phyloP scores from a whole-genome alignment of 805 yeast species.

The Metschnikowia cerradonensis region DNA sequence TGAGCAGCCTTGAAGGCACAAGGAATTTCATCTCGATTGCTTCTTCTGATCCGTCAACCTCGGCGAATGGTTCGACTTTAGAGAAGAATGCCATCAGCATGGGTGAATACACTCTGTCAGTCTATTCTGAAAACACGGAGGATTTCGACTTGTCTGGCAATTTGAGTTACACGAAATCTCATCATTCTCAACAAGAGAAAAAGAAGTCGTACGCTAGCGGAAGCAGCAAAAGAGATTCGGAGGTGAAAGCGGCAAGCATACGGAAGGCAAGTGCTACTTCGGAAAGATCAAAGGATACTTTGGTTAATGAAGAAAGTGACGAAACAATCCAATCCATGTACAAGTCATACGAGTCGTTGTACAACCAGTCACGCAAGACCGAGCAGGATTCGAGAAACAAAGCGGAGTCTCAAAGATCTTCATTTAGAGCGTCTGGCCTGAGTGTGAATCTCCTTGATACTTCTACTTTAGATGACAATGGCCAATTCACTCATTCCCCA shows the following conservation, averaged over 20 bases:
- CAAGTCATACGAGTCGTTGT: constrained; percentile 22
- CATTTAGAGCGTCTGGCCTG: constrained; percentile 7
- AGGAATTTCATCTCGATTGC: constrained; percentile 21
- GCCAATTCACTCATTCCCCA: constrained; percentile 8
- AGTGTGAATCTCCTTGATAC: constrained; percentile 22
- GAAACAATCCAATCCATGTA: constrained; percentile 24
- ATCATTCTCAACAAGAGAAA: not conserved
- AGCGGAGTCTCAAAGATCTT: constrained; percentile 6
- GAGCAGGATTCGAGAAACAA: constrained; percentile 1
- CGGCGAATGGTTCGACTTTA: constrained; percentile 19
- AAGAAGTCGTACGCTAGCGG: not conserved
- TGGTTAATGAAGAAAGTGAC: constrained; percentile 16
- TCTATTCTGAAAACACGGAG: constrained; percentile 22
- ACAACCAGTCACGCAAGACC: constrained; percentile 3
- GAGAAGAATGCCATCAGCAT: constrained; percentile 22
- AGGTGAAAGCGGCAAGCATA: not conserved
- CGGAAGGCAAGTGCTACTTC: constrained; percentile 3
- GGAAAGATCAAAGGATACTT: constrained; percentile 25
- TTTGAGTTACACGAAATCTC: constrained; percentile 7
- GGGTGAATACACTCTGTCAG: constrained; percentile 17
- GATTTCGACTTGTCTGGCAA: constrained; percentile 12
- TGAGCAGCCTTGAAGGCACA: constrained; percentile 2
- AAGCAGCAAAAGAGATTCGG: not conserved
- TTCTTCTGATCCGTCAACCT: constrained; percentile 16
- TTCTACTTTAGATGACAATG: constrained; percentile 20